Evolutionary conservation across 2,329 filamentous ascomycete genomes (phyloP).

Genomic region (Penicillium frequentans): DNA sequence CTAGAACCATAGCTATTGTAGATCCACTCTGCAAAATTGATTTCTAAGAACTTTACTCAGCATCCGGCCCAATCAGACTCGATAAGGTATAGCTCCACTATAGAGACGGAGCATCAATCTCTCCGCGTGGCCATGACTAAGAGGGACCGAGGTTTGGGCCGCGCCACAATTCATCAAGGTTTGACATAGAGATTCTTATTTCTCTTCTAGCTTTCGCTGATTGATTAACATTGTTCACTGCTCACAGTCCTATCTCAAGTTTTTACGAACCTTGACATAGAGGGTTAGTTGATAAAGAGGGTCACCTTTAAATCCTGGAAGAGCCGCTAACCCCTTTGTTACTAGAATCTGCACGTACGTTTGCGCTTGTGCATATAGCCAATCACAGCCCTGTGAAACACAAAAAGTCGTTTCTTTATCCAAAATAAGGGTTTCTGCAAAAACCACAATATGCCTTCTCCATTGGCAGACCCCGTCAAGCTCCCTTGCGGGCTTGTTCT

Average conservation of each 20-base stretch:
- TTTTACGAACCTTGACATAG: background rate
- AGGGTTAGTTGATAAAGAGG: background rate
- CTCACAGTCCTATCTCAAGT: background rate
- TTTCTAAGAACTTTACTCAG: background rate
- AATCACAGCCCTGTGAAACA: background rate
- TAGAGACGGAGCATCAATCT: constrained; percentile 1
- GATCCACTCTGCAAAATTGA: background rate
- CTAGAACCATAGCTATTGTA: background rate
- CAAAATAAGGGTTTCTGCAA: background rate
- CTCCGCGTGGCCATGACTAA: constrained; percentile 1
- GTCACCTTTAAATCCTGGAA: background rate
- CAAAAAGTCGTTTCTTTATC: background rate
- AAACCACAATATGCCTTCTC: constrained; percentile 20
- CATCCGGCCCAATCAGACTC: background rate
- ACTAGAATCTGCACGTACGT: background rate
- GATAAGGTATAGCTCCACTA: background rate
- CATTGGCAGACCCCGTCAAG: constrained; percentile 46
- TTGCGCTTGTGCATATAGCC: background rate
- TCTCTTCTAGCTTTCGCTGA: background rate
- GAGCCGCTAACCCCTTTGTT: background rate
- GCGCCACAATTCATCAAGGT: background rate
- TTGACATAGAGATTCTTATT: background rate
- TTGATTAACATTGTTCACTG: background rate
- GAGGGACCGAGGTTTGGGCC: background rate
- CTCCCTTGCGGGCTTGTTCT: constrained; percentile 57